Evolutionary conservation across 148 eudicot genomes (phyloP), one percentile per base, ranked within the genome.

Genomic region (Polygonum maritimum): DNA sequence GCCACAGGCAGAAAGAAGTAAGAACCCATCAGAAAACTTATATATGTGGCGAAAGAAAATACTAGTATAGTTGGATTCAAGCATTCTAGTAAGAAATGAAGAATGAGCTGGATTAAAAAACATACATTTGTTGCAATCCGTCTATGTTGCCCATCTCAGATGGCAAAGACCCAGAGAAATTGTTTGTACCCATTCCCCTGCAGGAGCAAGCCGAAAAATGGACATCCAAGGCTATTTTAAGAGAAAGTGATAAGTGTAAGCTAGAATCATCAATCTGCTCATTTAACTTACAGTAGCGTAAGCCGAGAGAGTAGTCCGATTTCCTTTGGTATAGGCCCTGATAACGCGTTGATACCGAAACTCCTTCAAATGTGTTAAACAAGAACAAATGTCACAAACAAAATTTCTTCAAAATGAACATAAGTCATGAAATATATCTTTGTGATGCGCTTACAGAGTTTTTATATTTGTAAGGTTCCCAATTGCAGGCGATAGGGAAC

Each of bases 141-240:
- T 74, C 75, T 54, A 90, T 84, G 75, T 82, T 86, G 62, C 97
- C 98, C 55, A 94, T 78, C 79, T 88, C 91, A 52, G 90, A 80
- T 52, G 98, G 98, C 75, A 94, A 62, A 62, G 97, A 82, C 10
- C 97, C 97, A 52, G 89, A 83, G 81, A 91, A 88, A 75, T 88
- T 90, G 79, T 88, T 94, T 54, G 90, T 36, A 31, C 90, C 76
- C 78, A 91, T 22, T 47, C 83, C 80, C 79, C 98, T 94, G 85
- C 76, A 84, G 67, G 70, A 67, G 47, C 62, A 5, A 67, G 7
- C 35, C n/a, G 10, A 57, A 14, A 72, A 71, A 71, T 2, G 14
- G 33, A 44, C 1, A 41, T 36, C 12, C n/a, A 31, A 4, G n/a
- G 22, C 49, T 13, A 11, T 26, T 62, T 12, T 44, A 44, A 18